Percentiles rank a stretch among this genome's conserved stretches.
Evolutionary conservation across 495 filamentous ascomycete species (phyloP).

Genomic region (Podospora anserina): DNA sequence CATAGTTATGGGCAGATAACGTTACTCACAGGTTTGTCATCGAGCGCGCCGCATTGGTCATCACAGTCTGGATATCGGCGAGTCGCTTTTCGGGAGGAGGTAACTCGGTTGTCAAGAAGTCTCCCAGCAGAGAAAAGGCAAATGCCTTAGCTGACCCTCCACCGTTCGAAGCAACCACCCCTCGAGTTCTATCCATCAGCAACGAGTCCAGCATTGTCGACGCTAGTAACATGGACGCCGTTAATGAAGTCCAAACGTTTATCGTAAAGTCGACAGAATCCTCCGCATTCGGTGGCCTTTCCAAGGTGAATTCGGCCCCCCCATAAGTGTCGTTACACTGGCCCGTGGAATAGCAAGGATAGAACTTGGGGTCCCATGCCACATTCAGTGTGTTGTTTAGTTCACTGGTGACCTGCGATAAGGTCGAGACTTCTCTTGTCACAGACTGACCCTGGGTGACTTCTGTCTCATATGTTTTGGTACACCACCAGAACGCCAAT

Average conservation of each 20-base stretch:
- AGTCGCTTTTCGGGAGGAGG: slow-evolving; percentile 16
- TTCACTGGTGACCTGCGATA: background rate
- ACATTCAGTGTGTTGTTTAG: slow-evolving; percentile 11
- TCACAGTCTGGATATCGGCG: slow-evolving; percentile 6
- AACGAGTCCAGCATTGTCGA: slow-evolving; percentile 18
- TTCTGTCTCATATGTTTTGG: slow-evolving; percentile 15
- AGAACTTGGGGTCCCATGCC: slow-evolving; percentile 15
- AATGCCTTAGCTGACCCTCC: slow-evolving; percentile 18
- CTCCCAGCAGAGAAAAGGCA: slow-evolving; percentile 12
- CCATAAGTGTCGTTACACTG: slow-evolving; percentile 21
- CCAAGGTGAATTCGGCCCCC: slow-evolving; percentile 5
- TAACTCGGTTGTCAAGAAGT: slow-evolving; percentile 11
- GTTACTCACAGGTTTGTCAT: slow-evolving; percentile 19
- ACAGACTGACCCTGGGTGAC: background rate
- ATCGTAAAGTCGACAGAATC: slow-evolving; percentile 10
- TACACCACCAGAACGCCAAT: slow-evolving; percentile 23
- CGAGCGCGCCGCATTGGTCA: slow-evolving; percentile 11
- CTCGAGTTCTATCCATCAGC: slow-evolving; percentile 15
- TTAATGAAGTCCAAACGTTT: slow-evolving; percentile 19
- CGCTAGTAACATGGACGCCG: slow-evolving; percentile 11
- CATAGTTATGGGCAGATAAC: background rate
- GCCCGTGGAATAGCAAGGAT: slow-evolving; percentile 16
- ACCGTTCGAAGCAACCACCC: slow-evolving; percentile 15
- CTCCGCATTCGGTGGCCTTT: slow-evolving; percentile 5
- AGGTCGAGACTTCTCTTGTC: slow-evolving; percentile 9